A percentile compares a stretch with the other conserved stretches of the same genome.
phyloP scores from a whole-genome alignment of 2,329 filamentous ascomycete species.

The Myriosclerotinia curreyana region DNA sequence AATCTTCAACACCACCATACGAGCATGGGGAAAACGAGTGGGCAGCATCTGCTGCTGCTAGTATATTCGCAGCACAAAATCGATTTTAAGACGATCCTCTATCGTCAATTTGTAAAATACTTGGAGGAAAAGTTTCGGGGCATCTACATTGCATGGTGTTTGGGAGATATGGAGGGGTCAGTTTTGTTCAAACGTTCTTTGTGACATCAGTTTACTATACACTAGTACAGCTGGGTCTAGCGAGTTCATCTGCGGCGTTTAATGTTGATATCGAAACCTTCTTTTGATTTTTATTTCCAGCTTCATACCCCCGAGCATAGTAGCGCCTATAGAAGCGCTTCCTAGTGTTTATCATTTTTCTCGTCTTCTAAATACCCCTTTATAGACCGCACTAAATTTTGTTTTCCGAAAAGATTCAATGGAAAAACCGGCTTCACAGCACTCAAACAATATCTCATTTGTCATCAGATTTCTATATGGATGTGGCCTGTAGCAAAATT shows the following conservation, averaged over 20 bases:
- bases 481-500: slow-evolving; percentile 17
- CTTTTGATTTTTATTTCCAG: slow-evolving; percentile 29
- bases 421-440: slow-evolving; percentile 20
- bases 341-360: slow-evolving; percentile 28
- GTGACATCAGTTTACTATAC: slow-evolving; percentile 26
- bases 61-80: slow-evolving; percentile 72
- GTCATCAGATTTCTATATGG: slow-evolving; percentile 18
- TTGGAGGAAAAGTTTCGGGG: slow-evolving; percentile 38
- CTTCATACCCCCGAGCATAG: slow-evolving; percentile 33
- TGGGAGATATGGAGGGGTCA: slow-evolving; percentile 30
- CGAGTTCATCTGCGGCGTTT: slow-evolving; percentile 26
- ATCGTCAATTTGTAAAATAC: slow-evolving; percentile 36
- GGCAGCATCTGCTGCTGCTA: slow-evolving; percentile 78
- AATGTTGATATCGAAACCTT: slow-evolving; percentile 27
- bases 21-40: slow-evolving; percentile 92
- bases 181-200: slow-evolving; percentile 32
- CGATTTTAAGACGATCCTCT: slow-evolving; percentile 47
- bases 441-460: slow-evolving; percentile 22
- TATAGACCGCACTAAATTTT: slow-evolving; percentile 35
- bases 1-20: slow-evolving; percentile 95
- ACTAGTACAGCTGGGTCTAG: slow-evolving; percentile 21
- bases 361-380: slow-evolving; percentile 34
- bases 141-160: slow-evolving; percentile 41
- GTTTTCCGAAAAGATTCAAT: slow-evolving; percentile 17
- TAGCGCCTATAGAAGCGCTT: slow-evolving; percentile 28